Evolutionary conservation across 2,329 filamentous ascomycete genomes (phyloP).

Genomic region (Sordariomycetes sp.): DNA sequence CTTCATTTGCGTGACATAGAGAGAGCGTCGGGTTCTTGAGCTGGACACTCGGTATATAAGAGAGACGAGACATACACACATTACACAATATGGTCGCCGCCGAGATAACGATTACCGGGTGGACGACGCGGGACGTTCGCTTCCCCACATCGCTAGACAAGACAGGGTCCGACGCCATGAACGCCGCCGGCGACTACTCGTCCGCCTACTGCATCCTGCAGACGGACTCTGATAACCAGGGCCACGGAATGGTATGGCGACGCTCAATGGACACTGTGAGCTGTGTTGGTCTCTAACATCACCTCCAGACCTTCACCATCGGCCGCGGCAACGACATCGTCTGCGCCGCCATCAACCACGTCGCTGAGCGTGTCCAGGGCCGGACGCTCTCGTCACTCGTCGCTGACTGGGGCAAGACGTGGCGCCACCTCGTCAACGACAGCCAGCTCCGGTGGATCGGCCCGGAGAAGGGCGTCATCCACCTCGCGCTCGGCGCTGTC

Average conservation of each 20-base stretch:
- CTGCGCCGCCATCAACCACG: constrained; percentile 67
- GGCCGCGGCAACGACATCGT: constrained; percentile 88
- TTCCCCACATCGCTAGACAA: constrained; percentile 90
- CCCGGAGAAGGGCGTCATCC: constrained; percentile 86
- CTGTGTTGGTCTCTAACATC: background rate
- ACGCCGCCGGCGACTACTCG: constrained; percentile 84
- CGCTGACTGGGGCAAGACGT: constrained; percentile 73
- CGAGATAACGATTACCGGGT: constrained; percentile 60
- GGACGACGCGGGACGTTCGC: constrained; percentile 59
- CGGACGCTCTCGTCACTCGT: constrained; percentile 67
- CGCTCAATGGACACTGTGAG: background rate
- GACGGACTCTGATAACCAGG: constrained; percentile 58
- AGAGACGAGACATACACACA: background rate
- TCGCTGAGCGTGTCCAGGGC: constrained; percentile 63
- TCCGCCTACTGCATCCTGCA: constrained; percentile 86
- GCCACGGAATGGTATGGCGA: constrained; percentile 60
- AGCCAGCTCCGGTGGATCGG: constrained; percentile 88
- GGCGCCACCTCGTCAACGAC: constrained; percentile 85
- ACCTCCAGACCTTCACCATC: constrained; percentile 57
- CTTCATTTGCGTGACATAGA: background rate
- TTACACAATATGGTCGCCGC: constrained; percentile 8
- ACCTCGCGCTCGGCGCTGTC: constrained; percentile 77
- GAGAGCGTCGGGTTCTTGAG: background rate
- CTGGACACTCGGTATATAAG: background rate
- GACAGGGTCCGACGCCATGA: constrained; percentile 96